Base-by-base conservation (phyloP, 2,329 filamentous ascomycete species). In the Elsinoe batatas region DNA sequence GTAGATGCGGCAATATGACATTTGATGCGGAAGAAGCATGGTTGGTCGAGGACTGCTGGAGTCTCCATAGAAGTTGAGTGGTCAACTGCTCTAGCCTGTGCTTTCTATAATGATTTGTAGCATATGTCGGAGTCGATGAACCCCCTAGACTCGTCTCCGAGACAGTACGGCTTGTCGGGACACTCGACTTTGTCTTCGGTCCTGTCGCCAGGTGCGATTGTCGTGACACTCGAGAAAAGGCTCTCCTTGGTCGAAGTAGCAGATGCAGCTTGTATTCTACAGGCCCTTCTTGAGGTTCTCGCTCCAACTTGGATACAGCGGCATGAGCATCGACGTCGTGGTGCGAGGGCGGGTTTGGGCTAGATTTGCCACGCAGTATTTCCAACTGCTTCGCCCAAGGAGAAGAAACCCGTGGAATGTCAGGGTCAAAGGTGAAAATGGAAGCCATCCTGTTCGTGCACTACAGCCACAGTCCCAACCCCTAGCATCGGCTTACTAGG, bases 201-300 rank as follows among this genome's bases (percentile, higher is more conserved):
- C 53, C 53, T 15, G 53, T 17, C 3, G 53, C 32, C 7, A 55
- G 38, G 11, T 47, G 40, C 2, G 53, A n/a, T 8, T 44, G 30
- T 46, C 53, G 13, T 13, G n/a, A 13, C 7, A 40, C 22, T 37
- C 76, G 73, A 2, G 79, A 78, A 68, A 91, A 95, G 5, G 80
- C 81, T 59, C 89, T 80, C 57, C 91, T 80, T 13, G 87, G 84
- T 35, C 90, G 83, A 53, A 96, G 74, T 5, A 97, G 78, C 5
- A 98, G 76, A 71, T 97, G 93, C 42, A 98, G 74, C 70, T 98
- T 98, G 73, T 98, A 98, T 71, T 98, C 93, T 0, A 88, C 94
- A 15, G 93, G 90, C 0, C 93, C 93, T 60, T 94, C 85, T 67
- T 97, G 91, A 5, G 91, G 91, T 69, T 98, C 93, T 11, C 91